phyloP scores from a whole-genome alignment of 768 basidiomycete genomes.

The Plicaturopsis crispa region DNA sequence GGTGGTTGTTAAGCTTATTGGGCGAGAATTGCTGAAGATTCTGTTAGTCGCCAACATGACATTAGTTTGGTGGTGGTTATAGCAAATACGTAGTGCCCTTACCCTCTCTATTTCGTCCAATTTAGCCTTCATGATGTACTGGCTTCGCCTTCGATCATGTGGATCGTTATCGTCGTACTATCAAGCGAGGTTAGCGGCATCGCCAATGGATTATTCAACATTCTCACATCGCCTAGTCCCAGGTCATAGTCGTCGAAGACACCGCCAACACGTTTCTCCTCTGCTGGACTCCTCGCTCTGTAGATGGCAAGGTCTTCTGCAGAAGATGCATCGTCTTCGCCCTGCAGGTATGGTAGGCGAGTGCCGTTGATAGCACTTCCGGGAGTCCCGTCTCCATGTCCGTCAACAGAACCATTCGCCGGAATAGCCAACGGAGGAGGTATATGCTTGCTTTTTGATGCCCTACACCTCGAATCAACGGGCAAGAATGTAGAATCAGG shows the following conservation, averaged over 20 bases:
- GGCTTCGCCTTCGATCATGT: slow-evolving; percentile 68
- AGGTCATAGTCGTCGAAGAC: slow-evolving; percentile 40
- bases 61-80: too few relatives aligned
- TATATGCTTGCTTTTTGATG: slow-evolving; percentile 29
- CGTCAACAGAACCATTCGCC: slow-evolving; percentile 21
- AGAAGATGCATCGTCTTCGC: slow-evolving; percentile 12
- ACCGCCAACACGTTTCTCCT: slow-evolving; percentile 38
- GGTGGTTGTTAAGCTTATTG: too few relatives aligned
- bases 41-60: too few relatives aligned
- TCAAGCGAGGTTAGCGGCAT: slow-evolving; percentile 1
- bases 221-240: slow-evolving; percentile 21
- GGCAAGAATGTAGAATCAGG: slow-evolving; percentile 31
- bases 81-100: too few relatives aligned
- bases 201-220: neutral
- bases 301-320: slow-evolving; percentile 11
- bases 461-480: too few relatives aligned
- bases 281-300: slow-evolving; percentile 24
- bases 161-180: slow-evolving; percentile 69
- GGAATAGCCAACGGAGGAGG: slow-evolving; percentile 55
- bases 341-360: slow-evolving; percentile 40
- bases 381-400: slow-evolving; percentile 28
- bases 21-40: too few relatives aligned
- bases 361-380: slow-evolving; percentile 28
- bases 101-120: slow-evolving; percentile 78
- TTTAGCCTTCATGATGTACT: slow-evolving; percentile 65